A percentile compares a stretch with the other conserved stretches of the same genome.
phyloP scores from a whole-genome alignment of 2,329 filamentous ascomycete species.

The Fusarium chlamydosporum region DNA sequence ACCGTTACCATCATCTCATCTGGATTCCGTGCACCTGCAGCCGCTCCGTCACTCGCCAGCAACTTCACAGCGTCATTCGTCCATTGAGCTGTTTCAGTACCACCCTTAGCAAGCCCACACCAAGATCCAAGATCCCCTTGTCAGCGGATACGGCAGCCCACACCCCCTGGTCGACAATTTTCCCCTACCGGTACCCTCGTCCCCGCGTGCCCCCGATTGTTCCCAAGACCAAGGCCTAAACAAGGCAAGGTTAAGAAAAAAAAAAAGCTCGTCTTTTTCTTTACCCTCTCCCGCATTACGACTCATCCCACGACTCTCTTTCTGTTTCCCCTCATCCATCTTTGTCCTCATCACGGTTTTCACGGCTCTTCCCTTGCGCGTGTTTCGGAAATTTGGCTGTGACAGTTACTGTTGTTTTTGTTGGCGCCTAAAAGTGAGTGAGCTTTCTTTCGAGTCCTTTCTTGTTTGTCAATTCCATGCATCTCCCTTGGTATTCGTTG shows the following conservation, averaged over 20 bases:
- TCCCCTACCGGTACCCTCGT: constrained; percentile 55
- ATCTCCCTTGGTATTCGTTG: constrained; percentile 43
- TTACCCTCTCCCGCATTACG: constrained; percentile 51
- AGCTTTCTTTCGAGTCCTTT: constrained; percentile 34
- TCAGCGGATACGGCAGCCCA: constrained; percentile 51
- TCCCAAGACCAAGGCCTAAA: constrained; percentile 53
- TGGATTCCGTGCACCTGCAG: constrained; percentile 49
- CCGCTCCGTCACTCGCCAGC: constrained; percentile 48
- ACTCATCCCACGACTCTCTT: constrained; percentile 55
- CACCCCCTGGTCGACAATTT: constrained; percentile 53
- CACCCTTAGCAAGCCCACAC: constrained; percentile 49
- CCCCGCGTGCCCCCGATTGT: constrained; percentile 52
- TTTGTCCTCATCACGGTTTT: constrained; percentile 58
- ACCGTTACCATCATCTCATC: constrained; percentile 49
- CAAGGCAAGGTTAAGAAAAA: constrained; percentile 53
- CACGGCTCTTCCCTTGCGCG: constrained; percentile 64
- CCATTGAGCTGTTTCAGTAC: constrained; percentile 52
- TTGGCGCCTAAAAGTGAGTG: constrained; percentile 69
- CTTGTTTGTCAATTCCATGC: constrained; percentile 38
- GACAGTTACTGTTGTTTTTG: constrained; percentile 63
- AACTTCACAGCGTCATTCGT: constrained; percentile 50
- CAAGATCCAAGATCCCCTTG: constrained; percentile 54
- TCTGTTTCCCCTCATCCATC: constrained; percentile 54
- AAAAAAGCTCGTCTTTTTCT: constrained; percentile 56
- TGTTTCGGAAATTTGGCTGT: constrained; percentile 61